Evolutionary conservation across 2,329 filamentous ascomycete genomes (phyloP).

Genomic region (Chaetomium sp.): DNA sequence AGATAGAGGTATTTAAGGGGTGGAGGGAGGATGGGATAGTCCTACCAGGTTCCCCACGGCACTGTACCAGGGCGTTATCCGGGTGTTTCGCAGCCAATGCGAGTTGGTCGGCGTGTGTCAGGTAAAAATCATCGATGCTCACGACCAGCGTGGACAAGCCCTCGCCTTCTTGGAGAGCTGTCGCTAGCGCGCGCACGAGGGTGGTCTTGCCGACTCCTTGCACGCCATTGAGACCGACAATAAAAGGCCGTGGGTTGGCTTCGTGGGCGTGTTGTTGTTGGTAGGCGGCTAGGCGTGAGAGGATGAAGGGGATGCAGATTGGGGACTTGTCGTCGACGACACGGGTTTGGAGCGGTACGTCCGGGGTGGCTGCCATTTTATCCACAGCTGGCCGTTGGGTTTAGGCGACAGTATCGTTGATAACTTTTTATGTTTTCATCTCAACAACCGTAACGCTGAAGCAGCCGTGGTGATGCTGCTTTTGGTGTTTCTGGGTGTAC

Average conservation of each 20-base stretch:
- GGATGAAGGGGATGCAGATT: conserved; percentile 70
- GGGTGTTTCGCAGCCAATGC: conserved; percentile 59
- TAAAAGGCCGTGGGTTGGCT: conserved; percentile 55
- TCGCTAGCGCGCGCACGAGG: conserved; percentile 62
- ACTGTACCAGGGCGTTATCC: conserved; percentile 68
- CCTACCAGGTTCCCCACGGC: conserved; percentile 72
- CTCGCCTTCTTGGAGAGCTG: conserved; percentile 50
- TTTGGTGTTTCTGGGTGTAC: not conserved
- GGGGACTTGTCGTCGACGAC: conserved; percentile 73
- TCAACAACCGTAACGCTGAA: not conserved
- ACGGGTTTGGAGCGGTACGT: conserved; percentile 27
- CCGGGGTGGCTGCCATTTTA: conserved; percentile 24
- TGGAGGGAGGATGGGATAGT: conserved; percentile 38
- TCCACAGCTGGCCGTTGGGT: not conserved
- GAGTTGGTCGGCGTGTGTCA: conserved; percentile 62
- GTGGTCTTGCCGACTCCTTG: conserved; percentile 93
- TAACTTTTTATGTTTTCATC: not conserved
- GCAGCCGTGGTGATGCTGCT: not conserved
- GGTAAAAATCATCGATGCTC: conserved; percentile 87
- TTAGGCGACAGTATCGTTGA: not conserved
- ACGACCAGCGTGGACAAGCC: conserved; percentile 61
- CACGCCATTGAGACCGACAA: conserved; percentile 84
- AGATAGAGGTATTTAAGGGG: not conserved
- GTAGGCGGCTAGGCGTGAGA: conserved; percentile 47
- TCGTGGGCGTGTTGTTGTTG: conserved; percentile 31